Conservation (phyloP, 352 stramenopile species). For the Phytopythium mirpurense region DNA sequence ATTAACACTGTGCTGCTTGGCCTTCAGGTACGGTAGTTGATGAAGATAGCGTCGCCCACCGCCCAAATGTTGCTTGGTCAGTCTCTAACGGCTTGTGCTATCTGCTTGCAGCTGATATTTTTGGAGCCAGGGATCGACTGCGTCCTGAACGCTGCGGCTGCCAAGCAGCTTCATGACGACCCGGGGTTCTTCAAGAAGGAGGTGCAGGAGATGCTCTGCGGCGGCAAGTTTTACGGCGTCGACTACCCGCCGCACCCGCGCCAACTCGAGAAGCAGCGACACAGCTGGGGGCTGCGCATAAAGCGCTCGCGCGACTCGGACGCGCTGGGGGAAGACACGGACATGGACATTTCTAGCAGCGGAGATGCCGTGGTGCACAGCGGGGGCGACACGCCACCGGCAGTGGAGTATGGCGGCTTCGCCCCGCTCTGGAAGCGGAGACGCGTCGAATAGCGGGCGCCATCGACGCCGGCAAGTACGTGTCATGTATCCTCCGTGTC, state of each 20-base stretch:
- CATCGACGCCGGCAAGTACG: no score
- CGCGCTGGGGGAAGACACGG: constrained; percentile 14
- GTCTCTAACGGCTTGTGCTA: not conserved
- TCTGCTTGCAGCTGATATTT: constrained; percentile 60
- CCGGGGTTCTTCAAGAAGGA: constrained; percentile 42
- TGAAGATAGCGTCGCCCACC: no score
- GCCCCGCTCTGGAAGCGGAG: constrained; percentile 54
- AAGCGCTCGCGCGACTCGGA: constrained; percentile 48
- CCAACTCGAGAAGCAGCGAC: constrained; percentile 44
- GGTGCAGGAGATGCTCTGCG: constrained; percentile 60
- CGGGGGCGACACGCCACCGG: constrained; percentile 18
- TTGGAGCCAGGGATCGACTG: constrained; percentile 69
- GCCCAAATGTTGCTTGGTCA: no score
- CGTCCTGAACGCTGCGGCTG: constrained; percentile 49
- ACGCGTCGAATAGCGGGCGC: constrained; percentile 37
- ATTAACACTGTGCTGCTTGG: constrained; percentile 85
- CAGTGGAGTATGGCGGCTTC: constrained; percentile 33
- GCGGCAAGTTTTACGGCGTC: constrained; percentile 52
- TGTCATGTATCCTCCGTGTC: not conserved
- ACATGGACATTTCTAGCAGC: constrained; percentile 28
- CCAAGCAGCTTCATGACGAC: constrained; percentile 47
- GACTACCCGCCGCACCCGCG: constrained; percentile 57
- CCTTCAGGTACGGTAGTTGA: constrained; percentile 46
- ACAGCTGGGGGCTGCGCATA: constrained; percentile 41
- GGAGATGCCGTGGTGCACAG: constrained; percentile 10